A percentile compares a stretch with the other conserved stretches of the same genome.
These are phyloP conservation scores for Tieghemostelium lacteum DNA, from an alignment of 78 protist genomes.

Conservation along the genomic window DNA sequence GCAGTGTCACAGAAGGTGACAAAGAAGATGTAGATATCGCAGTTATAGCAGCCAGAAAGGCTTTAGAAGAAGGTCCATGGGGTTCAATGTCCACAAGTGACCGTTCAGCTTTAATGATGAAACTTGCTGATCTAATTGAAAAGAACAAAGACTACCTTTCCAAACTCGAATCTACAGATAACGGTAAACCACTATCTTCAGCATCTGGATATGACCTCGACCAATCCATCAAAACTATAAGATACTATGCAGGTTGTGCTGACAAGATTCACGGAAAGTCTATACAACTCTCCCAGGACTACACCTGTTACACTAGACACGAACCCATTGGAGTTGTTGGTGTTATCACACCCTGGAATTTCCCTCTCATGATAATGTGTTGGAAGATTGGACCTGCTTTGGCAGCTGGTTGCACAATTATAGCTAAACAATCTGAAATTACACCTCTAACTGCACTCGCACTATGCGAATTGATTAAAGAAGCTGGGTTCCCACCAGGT, in stretches of 20 bases:
- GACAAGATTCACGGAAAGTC: constrained; percentile 34
- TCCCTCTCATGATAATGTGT: constrained; percentile 71
- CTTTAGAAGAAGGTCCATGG: neutral
- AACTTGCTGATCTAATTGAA: constrained; percentile 81
- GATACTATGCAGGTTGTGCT: constrained; percentile 74
- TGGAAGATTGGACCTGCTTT: constrained; percentile 92
- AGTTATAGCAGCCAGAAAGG: neutral
- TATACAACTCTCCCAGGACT: neutral
- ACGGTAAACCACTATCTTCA: constrained; percentile 74
- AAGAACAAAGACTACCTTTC: constrained; percentile 45
- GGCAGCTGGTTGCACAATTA: constrained; percentile 89
- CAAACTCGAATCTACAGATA: constrained; percentile 63
- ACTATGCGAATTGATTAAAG: constrained; percentile 67
- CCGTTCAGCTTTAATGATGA: constrained; percentile 40
- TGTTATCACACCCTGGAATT: constrained; percentile 86
- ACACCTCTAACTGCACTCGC: constrained; percentile 91
- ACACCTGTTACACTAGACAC: constrained; percentile 26
- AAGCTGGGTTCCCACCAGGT: constrained; percentile 93
- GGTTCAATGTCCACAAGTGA: neutral
- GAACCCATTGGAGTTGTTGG: constrained; percentile 85
- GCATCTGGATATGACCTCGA: constrained; percentile 30
- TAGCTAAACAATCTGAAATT: constrained; percentile 90
- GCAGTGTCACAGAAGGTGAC: neutral
- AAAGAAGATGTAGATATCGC: neutral
- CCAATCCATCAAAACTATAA: constrained; percentile 17